Base-by-base conservation (phyloP, 441 rosid genomes). In the Populus trichocarpa region DNA sequence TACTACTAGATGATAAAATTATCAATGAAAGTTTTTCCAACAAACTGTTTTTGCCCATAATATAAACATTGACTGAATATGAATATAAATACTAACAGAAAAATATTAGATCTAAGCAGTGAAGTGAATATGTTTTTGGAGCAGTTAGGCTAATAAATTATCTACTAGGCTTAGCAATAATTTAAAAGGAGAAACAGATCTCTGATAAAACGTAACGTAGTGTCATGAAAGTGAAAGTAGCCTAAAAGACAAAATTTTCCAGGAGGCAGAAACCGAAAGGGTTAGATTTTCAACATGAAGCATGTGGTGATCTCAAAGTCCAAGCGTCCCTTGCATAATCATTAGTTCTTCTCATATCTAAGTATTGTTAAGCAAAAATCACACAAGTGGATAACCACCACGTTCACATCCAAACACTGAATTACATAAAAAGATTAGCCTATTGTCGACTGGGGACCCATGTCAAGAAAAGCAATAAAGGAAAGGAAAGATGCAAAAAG, bases 251-350 rank as follows among this genome's bases (percentile, higher is more conserved):
- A 66, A 23, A 38, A 69, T 42, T 28, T 32, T 4, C 6, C 32
- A 1, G 28, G 66, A 22, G 28, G 28, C 26, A 3, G 12, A 61
- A 67, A 42, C 4, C 26, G 23, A 53, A 71, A 70, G 53, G 40
- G 3, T 2, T 6, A 36, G 76, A 84, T 68, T 81, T 76, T 82
- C 9, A 11, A 65, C 2, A n/a, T 14, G 42, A 46, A 70, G 72
- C 71, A 46, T 82, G 87, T 82, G 88, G 86, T 71, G 72, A 57
- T 46, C 63, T 20, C 30, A 33, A 14, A 2, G 82, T 76, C 86
- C 87, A 84, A 85, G 86, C 79, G 84, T 84, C 78, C 67, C 46
- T 30, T 68, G 75, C 30, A 84, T 73, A 73, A 73, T 81, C 85
- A 82, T 77, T 14, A 5, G 40, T 16, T 23, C n/a, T 5, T 68